phyloP scores from a whole-genome alignment of 441 rosid genomes.

The Euphorbia schlechtendalii region DNA sequence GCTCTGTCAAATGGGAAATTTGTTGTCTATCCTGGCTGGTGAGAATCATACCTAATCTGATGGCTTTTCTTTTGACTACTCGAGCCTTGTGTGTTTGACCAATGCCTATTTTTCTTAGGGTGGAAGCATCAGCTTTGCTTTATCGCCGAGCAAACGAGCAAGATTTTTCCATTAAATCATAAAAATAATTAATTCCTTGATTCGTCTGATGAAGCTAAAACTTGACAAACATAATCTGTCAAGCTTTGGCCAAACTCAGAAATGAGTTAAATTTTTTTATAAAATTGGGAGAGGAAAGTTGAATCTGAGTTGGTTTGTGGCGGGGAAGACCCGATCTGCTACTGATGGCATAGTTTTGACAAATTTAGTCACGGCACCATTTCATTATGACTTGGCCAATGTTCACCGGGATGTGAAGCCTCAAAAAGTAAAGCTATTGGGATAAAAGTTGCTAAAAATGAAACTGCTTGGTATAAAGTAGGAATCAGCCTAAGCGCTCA shows the following conservation, averaged over 20 bases:
- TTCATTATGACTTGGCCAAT: background rate
- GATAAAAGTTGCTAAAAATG: conserved; percentile 1
- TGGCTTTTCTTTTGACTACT: conserved; percentile 1
- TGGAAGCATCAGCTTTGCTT: conserved; percentile 97
- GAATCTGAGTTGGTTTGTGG: conserved; percentile 19
- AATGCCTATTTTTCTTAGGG: conserved; percentile 42
- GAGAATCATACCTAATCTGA: conserved; percentile 28
- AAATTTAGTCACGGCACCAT: background rate
- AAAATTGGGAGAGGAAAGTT: conserved; percentile 5
- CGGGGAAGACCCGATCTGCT: conserved; percentile 4
- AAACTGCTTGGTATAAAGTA: background rate
- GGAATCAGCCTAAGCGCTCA: background rate
- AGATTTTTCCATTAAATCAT: conserved; percentile 75
- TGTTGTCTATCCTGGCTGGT: conserved; percentile 98
- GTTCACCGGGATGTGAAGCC: background rate
- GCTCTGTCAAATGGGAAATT: conserved; percentile 65
- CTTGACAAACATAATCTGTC: conserved; percentile 21
- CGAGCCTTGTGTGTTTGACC: conserved; percentile 15
- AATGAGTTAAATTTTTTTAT: conserved; percentile 17
- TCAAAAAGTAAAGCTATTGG: background rate
- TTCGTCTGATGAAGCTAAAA: conserved; percentile 27
- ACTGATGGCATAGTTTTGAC: conserved; percentile 6
- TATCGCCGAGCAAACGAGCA: conserved; percentile 89
- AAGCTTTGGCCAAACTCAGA: conserved; percentile 15
- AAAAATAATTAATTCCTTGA: conserved; percentile 23